A percentile compares a stretch with the other conserved stretches of the same genome.
phyloP scores from a whole-genome alignment of 2,329 filamentous ascomycete species.

The Colletotrichum tamarilloi region DNA sequence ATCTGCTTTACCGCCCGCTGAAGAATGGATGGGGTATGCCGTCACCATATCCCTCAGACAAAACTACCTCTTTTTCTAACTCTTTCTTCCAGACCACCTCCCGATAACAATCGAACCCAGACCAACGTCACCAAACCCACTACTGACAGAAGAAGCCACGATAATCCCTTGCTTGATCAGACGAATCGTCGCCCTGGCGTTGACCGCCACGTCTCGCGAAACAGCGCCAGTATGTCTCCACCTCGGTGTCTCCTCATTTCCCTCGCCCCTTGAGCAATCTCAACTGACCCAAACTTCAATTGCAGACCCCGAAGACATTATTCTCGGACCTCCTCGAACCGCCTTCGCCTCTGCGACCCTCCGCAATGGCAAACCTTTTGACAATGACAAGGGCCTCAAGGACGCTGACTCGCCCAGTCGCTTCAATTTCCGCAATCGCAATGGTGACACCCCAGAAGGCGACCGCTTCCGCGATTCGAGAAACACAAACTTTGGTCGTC shows the following conservation, averaged over 20 bases:
- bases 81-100: slow-evolving; percentile 50
- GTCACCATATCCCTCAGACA: neutral
- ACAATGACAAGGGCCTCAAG: slow-evolving; percentile 64
- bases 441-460: slow-evolving; percentile 60
- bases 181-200: slow-evolving; percentile 62
- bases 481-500: slow-evolving; percentile 61
- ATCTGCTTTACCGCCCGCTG: slow-evolving; percentile 79
- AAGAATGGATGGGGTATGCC: slow-evolving; percentile 96
- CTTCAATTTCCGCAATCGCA: slow-evolving; percentile 67
- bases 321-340: slow-evolving; percentile 86
- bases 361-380: slow-evolving; percentile 59
- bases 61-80: slow-evolving; percentile 27
- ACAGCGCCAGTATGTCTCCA: slow-evolving; percentile 63
- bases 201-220: slow-evolving; percentile 67
- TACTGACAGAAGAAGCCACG: slow-evolving; percentile 58
- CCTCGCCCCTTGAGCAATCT: slow-evolving; percentile 32
- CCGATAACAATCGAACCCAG: slow-evolving; percentile 58
- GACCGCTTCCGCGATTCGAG: slow-evolving; percentile 62
- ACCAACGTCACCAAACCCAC: slow-evolving; percentile 50
- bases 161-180: slow-evolving; percentile 58
- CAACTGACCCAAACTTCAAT: slow-evolving; percentile 43
- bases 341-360: slow-evolving; percentile 81
- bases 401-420: slow-evolving; percentile 66
- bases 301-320: slow-evolving; percentile 79
- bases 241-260: neutral